Conservation (phyloP, 257 asterid genomes). For the Petunia secreta region DNA sequence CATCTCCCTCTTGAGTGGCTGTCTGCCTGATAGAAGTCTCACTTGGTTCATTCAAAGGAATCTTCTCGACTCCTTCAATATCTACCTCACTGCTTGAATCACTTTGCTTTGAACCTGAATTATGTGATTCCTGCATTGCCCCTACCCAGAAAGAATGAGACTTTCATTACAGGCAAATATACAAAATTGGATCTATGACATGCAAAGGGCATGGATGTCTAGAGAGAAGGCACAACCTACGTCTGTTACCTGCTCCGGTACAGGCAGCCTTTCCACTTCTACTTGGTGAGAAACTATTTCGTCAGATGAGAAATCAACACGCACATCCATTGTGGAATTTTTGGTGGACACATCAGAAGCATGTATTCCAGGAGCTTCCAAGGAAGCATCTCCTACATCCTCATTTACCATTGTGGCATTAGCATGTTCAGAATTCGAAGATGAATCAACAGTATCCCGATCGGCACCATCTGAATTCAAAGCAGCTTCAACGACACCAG, state of each 20-base stretch:
- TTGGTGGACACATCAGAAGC: conserved; percentile 39
- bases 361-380: conserved; percentile 35
- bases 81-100: conserved; percentile 42
- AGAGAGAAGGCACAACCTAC: conserved; percentile 98
- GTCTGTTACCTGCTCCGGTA: conserved; percentile 93
- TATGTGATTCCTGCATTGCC: conserved; percentile 75
- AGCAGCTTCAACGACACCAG: conserved; percentile 33
- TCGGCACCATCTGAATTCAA: conserved; percentile 34
- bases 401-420: conserved; percentile 39
- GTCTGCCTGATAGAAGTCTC: conserved; percentile 36
- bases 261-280: conserved; percentile 41
- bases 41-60: conserved; percentile 39
- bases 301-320: conserved; percentile 43
- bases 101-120: conserved; percentile 53
- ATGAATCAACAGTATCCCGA: conserved; percentile 31
- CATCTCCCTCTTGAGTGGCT: conserved; percentile 39
- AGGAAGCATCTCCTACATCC: conserved; percentile 37
- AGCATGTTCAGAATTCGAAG: conserved; percentile 40
- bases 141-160: conserved; percentile 67
- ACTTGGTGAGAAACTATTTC: conserved; percentile 20
- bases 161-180: conserved; percentile 39
- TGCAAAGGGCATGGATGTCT: conserved; percentile 35
- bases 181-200: conserved; percentile 20
- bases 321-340: conserved; percentile 40
- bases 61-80: conserved; percentile 45